These are phyloP conservation scores for Suhomyces vadensis DNA, from an alignment of 805 yeast genomes.

Conservation along the genomic window DNA sequence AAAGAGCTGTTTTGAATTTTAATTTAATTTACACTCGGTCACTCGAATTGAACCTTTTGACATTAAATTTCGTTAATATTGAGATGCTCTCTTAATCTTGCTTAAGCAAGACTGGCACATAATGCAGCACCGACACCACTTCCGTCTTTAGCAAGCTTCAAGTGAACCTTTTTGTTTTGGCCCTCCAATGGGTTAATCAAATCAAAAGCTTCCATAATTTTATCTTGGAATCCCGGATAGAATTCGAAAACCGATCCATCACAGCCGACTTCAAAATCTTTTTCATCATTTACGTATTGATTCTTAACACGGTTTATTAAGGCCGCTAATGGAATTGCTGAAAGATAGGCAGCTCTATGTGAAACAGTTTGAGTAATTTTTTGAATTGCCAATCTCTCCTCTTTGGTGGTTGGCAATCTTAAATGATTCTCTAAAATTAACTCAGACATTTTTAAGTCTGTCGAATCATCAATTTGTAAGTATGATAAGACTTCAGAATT, in stretches of 20 bases:
- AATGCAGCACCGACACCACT: conserved; percentile 97
- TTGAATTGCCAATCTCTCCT: conserved; percentile 76
- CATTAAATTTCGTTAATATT: neutral
- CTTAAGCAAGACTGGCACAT: conserved; percentile 57
- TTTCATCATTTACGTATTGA: conserved; percentile 47
- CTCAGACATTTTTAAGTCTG: conserved; percentile 69
- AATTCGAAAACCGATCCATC: conserved; percentile 94
- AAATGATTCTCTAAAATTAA: conserved; percentile 63
- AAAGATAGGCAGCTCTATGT: conserved; percentile 82
- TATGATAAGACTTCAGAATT: conserved; percentile 83
- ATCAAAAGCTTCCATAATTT: conserved; percentile 76
- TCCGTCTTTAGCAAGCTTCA: conserved; percentile 90
- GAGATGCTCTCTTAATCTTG: neutral
- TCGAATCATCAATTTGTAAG: conserved; percentile 82
- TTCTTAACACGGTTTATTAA: conserved; percentile 69
- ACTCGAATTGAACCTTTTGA: neutral
- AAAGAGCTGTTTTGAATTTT: neutral
- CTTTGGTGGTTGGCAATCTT: conserved; percentile 65
- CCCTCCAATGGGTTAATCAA: conserved; percentile 71
- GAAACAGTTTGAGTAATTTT: conserved; percentile 75
- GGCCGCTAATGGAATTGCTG: conserved; percentile 90
- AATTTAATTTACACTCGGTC: too few relatives aligned
- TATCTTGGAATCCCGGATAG: conserved; percentile 85
- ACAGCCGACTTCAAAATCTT: conserved; percentile 88
- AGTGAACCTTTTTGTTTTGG: conserved; percentile 69